Evolutionary conservation across 345 rosid species (phyloP).

Genomic region (Brassica incana): DNA sequence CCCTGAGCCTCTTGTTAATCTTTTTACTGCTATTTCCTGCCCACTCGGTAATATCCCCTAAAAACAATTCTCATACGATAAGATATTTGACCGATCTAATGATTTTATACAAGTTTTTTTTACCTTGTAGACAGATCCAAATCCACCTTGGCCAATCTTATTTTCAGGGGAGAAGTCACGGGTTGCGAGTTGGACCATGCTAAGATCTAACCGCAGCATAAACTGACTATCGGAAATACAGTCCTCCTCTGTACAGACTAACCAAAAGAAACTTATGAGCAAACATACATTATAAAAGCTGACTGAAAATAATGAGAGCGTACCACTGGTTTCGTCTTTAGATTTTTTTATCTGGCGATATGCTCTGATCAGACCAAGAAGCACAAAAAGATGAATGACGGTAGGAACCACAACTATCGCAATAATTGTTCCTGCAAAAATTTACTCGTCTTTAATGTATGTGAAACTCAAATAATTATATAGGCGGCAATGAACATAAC

Average conservation of each 20-base stretch:
- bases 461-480: neutral
- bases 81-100: neutral
- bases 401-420: slow-evolving; percentile 32
- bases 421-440: slow-evolving; percentile 20
- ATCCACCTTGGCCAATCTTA: slow-evolving; percentile 15
- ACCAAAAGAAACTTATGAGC: neutral
- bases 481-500: neutral
- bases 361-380: slow-evolving; percentile 6
- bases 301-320: neutral
- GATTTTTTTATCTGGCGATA: slow-evolving; percentile 7
- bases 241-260: slow-evolving; percentile 13
- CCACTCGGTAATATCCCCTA: slow-evolving; percentile 9
- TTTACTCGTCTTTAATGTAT: neutral
- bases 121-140: slow-evolving; percentile 16
- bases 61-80: neutral
- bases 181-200: neutral
- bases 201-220: slow-evolving; percentile 11
- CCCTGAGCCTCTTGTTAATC: slow-evolving; percentile 11
- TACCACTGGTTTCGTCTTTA: slow-evolving; percentile 8
- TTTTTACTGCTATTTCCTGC: slow-evolving; percentile 15
- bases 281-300: neutral
- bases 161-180: slow-evolving; percentile 6
- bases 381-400: slow-evolving; percentile 5
- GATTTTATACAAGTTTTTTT: neutral
- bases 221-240: slow-evolving; percentile 1